These are phyloP conservation scores for Phytopythium chamaehyphon DNA, from an alignment of 352 stramenopile genomes.

Conservation along the genomic window DNA sequence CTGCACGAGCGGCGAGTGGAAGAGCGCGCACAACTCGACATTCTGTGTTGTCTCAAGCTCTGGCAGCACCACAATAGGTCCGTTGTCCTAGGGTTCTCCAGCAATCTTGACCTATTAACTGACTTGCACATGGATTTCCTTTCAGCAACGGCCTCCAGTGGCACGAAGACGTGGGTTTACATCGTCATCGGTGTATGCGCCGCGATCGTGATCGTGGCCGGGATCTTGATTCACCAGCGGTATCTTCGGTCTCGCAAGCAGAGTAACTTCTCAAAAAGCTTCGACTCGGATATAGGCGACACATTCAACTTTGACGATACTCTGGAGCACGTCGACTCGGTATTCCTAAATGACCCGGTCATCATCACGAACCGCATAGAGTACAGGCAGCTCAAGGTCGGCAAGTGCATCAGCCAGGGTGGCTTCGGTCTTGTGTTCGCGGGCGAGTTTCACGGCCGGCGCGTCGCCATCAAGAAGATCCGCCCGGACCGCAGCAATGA, in stretches of 20 bases:
- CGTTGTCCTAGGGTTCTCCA: not conserved
- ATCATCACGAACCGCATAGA: conserved; percentile 40
- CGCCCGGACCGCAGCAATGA: conserved; percentile 24
- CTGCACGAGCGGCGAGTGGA: conserved; percentile 20
- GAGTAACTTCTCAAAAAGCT: conserved; percentile 4
- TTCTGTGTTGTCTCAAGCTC: conserved; percentile 25
- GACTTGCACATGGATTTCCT: not conserved
- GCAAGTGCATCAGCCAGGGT: conserved; percentile 30
- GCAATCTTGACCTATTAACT: not conserved
- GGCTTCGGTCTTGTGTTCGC: conserved; percentile 45
- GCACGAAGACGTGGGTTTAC: not conserved
- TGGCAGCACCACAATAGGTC: not conserved
- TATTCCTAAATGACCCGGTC: conserved; percentile 35
- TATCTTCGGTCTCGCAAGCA: not conserved
- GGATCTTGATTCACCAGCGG: not conserved
- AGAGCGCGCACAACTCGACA: conserved; percentile 20
- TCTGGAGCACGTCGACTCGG: conserved; percentile 15
- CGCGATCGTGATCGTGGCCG: conserved; percentile 1
- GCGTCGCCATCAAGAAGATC: conserved; percentile 45
- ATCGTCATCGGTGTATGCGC: not conserved
- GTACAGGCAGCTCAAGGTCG: conserved; percentile 35
- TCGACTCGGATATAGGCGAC: conserved; percentile 9
- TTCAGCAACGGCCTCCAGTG: not conserved
- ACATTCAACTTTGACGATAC: conserved; percentile 21
- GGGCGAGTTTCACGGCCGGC: conserved; percentile 22